Conservation (phyloP, 2,329 filamentous ascomycete genomes). For the Penicillium sp. region DNA sequence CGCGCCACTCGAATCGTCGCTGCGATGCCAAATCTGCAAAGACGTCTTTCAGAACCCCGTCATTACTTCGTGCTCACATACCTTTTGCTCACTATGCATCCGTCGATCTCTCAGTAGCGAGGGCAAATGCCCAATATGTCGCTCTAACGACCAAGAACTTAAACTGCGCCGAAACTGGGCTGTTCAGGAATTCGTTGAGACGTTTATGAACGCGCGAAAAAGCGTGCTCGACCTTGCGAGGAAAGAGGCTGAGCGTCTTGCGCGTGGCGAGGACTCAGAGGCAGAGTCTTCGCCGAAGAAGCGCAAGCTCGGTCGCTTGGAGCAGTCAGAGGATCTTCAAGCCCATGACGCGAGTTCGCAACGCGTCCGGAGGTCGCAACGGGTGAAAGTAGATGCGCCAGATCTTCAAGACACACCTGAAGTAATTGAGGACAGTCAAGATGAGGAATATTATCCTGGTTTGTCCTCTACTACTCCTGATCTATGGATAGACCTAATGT, state of each 20-base stretch:
- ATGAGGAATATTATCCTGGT: slow-evolving; percentile 41
- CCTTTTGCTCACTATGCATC: slow-evolving; percentile 95
- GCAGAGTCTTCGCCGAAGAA: slow-evolving; percentile 36
- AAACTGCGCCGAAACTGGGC: slow-evolving; percentile 82
- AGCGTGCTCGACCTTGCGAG: slow-evolving; percentile 64
- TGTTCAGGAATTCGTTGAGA: slow-evolving; percentile 77
- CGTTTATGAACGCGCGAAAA: slow-evolving; percentile 66
- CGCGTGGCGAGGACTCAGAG: no score
- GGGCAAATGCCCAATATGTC: slow-evolving; percentile 83
- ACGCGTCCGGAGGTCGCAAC: slow-evolving; percentile 35
- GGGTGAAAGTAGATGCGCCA: slow-evolving; percentile 18
- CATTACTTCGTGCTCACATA: slow-evolving; percentile 91
- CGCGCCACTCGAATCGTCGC: slow-evolving; percentile 67
- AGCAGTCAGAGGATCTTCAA: slow-evolving; percentile 38
- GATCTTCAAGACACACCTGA: slow-evolving; percentile 20
- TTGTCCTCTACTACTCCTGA: slow-evolving; percentile 8
- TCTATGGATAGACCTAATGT: slow-evolving; percentile 14
- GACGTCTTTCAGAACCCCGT: slow-evolving; percentile 95
- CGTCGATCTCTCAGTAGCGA: slow-evolving; percentile 77
- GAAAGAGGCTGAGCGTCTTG: slow-evolving; percentile 44
- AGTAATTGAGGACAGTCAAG: slow-evolving; percentile 42
- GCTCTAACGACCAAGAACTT: slow-evolving; percentile 73
- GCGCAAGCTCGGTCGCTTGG: slow-evolving; percentile 31
- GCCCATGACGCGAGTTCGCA: no score
- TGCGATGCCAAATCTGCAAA: slow-evolving; percentile 97